These are phyloP conservation scores for Fusarium abutilonis DNA, from an alignment of 2,329 filamentous ascomycete genomes.

Conservation along the genomic window DNA sequence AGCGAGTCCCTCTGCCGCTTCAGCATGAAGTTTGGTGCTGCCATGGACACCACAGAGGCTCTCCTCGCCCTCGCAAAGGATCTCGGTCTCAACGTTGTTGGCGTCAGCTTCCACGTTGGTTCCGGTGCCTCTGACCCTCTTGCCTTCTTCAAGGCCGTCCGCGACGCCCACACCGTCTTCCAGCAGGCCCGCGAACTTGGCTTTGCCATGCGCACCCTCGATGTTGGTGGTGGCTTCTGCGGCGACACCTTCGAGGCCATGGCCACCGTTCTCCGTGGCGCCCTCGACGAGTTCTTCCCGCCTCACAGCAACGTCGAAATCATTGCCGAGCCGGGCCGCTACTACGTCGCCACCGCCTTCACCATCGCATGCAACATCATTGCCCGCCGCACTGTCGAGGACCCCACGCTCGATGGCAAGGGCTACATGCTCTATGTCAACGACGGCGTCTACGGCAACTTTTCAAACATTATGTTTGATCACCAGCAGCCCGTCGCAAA, in stretches of 20 bases:
- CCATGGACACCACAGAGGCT: slow-evolving; percentile 80
- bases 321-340: slow-evolving; percentile 96
- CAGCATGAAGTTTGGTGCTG: slow-evolving; percentile 96
- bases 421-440: slow-evolving; percentile 98
- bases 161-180: slow-evolving; percentile 89
- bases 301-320: slow-evolving; percentile 75
- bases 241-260: slow-evolving; percentile 92
- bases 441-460: slow-evolving; percentile 97
- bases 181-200: slow-evolving; percentile 82
- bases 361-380: slow-evolving; percentile 96
- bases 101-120: slow-evolving; percentile 97
- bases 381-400: slow-evolving; percentile 86
- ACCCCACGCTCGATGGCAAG: slow-evolving; percentile 70
- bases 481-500: slow-evolving; percentile 91
- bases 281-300: slow-evolving; percentile 90
- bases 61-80: slow-evolving; percentile 83
- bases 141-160: slow-evolving; percentile 89
- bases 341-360: slow-evolving; percentile 93
- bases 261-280: slow-evolving; percentile 79
- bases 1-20: slow-evolving; percentile 92
- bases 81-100: slow-evolving; percentile 88
- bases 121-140: slow-evolving; percentile 94
- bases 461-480: slow-evolving; percentile 99
- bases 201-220: slow-evolving; percentile 84
- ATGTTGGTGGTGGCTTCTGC: slow-evolving; percentile 93